Evolutionary conservation across 805 yeast species (phyloP).

Genomic region (Saccharomyces kudriavzevii): DNA sequence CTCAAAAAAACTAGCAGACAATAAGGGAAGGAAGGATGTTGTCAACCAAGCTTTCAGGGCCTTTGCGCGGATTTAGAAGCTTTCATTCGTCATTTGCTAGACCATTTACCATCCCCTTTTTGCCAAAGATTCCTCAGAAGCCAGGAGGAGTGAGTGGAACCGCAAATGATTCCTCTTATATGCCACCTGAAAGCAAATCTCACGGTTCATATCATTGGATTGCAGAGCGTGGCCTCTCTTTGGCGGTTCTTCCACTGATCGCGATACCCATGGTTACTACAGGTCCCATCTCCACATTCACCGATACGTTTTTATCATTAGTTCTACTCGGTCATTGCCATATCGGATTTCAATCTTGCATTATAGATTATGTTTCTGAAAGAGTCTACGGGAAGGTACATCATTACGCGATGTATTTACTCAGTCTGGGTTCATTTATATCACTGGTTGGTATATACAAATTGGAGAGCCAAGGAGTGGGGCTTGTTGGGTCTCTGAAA

Average conservation of each 20-base stretch:
- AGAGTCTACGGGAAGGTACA: constrained; percentile 79
- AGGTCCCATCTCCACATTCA: constrained; percentile 62
- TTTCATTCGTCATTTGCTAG: not conserved
- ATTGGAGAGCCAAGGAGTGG: constrained; percentile 72
- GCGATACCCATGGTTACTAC: constrained; percentile 61
- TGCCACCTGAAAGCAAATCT: constrained; percentile 54
- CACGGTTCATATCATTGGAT: constrained; percentile 94
- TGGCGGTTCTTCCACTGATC: constrained; percentile 71
- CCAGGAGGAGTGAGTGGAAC: constrained; percentile 87
- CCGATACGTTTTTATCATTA: constrained; percentile 65
- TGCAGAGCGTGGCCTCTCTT: constrained; percentile 63
- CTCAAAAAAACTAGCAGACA: not conserved
- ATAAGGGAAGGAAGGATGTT: not conserved
- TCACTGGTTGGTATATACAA: constrained; percentile 75
- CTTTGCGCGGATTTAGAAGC: not conserved
- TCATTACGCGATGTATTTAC: constrained; percentile 54
- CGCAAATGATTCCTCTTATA: constrained; percentile 77
- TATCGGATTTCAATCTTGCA: constrained; percentile 84
- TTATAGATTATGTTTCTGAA: constrained; percentile 83
- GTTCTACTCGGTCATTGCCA: constrained; percentile 69
- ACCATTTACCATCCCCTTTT: constrained; percentile 36
- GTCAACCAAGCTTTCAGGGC: not conserved
- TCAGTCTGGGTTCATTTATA: constrained; percentile 63
- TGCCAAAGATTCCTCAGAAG: constrained; percentile 66
- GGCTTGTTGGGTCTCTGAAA: constrained; percentile 57